phyloP scores from a whole-genome alignment of 1,139 yeast genomes.

The Diutina scorzettiae region DNA sequence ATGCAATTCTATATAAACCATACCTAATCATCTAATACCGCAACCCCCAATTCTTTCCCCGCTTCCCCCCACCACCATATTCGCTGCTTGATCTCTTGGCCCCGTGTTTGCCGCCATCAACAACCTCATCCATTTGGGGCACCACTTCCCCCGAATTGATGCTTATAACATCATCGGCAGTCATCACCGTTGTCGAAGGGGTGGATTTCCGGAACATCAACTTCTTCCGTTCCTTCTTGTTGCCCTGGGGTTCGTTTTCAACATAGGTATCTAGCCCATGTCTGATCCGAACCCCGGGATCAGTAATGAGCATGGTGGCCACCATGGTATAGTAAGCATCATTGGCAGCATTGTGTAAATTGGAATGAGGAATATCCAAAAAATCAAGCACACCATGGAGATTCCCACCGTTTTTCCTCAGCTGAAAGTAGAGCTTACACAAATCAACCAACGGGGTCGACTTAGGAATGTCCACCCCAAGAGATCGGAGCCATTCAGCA shows the following conservation, averaged over 20 bases:
- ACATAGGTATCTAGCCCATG: constrained; percentile 15
- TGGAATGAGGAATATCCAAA: constrained; percentile 48
- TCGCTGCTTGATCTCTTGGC: too few relatives aligned
- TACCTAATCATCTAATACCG: too few relatives aligned
- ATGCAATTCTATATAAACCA: too few relatives aligned
- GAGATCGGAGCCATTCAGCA: constrained; percentile 33
- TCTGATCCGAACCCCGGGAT: constrained; percentile 35
- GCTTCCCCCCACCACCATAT: too few relatives aligned
- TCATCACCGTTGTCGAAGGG: not conserved
- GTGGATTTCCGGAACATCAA: not conserved
- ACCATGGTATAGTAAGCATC: constrained; percentile 63
- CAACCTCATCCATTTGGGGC: too few relatives aligned
- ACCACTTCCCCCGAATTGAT: not conserved
- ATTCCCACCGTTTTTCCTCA: constrained; percentile 31
- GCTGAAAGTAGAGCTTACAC: constrained; percentile 30
- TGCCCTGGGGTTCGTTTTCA: not conserved
- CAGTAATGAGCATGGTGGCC: constrained; percentile 40
- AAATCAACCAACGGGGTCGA: constrained; percentile 39
- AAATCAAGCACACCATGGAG: constrained; percentile 39
- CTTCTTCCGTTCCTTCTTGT: not conserved
- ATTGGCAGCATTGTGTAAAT: constrained; percentile 73
- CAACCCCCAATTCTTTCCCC: too few relatives aligned
- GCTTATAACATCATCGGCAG: not conserved
- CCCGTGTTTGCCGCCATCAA: too few relatives aligned
- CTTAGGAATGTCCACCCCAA: constrained; percentile 25